Evolutionary conservation across 176 grass and related monocot genomes (phyloP), one percentile per base, ranked within the genome.

Genomic region (Lolium rigidum): DNA sequence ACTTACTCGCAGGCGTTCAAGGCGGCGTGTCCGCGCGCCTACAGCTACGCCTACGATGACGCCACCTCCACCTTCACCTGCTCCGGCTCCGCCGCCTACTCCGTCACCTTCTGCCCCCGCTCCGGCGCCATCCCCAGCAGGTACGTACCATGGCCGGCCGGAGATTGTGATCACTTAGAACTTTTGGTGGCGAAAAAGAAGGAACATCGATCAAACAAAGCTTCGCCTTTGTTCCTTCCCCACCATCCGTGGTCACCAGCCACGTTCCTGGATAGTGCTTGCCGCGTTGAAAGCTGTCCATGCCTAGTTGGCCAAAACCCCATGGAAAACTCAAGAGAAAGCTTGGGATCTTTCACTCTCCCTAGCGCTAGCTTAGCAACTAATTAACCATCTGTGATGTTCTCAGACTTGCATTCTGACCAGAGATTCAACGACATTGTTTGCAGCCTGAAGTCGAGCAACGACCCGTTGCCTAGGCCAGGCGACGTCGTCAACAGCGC

Each of bases 1-100:
- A 72, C 89, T 1, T 99, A 99, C 92, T 94, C 97, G 4, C 79
- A 96, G 92, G 28, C 95, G 90, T 99, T 99, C 86, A 99, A 99
- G 90, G 59, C 94, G 4, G 97, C 94, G 57, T 99, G 97, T 84
- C 97, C 97, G 6, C 63, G 94, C 6, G 94, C 97, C 21, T 99
- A 99, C 71, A 99, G 97, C 84, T 99, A 99, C 61, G 97, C 97
- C 28, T 99, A 94, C 79, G 97, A 99, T 54, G 97, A 99, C 76
- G 97, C 97, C 52, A 93, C 94, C 13, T 94, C 92, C 47, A 99
- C 92, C 73, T 99, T 99, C 89, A 99, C 97, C 65, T 99, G 97
- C 88, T 6, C 85, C 81, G 94, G 41, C 71, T 84, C 88, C 83
- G 90, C 84, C 85, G 92, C 86, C 63, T 99, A 99, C 87, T 71